Conservation (phyloP, 352 stramenopile genomes). For the Globisporangium alternatum region DNA sequence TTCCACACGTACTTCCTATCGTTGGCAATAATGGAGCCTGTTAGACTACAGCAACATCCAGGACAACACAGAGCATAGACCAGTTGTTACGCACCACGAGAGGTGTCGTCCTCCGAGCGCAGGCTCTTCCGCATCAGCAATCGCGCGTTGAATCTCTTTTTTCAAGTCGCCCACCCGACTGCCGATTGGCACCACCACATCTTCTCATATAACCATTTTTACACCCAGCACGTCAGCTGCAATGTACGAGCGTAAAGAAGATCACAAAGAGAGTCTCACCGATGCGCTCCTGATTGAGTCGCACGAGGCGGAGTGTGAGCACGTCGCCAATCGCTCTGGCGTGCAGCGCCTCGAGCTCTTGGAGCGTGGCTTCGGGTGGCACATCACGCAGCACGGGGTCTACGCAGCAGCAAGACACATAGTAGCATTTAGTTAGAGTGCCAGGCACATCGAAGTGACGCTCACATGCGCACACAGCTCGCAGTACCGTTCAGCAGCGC, state of each 20-base stretch:
- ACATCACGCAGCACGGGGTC: slow-evolving; percentile 21
- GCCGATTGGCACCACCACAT: slow-evolving; percentile 9
- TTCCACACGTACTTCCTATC: slow-evolving; percentile 23
- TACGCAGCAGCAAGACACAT: background rate
- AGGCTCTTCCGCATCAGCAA: background rate
- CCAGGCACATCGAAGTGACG: too few relatives aligned
- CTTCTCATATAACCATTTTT: background rate
- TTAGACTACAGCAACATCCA: background rate
- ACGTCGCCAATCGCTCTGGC: slow-evolving; percentile 15
- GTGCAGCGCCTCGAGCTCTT: slow-evolving; percentile 18
- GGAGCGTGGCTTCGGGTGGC: slow-evolving; percentile 1
- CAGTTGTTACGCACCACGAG: slow-evolving; percentile 13
- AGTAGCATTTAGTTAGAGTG: background rate
- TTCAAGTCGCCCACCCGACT: slow-evolving; percentile 16
- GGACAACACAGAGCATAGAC: background rate
- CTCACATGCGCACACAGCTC: background rate
- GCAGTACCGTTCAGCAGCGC: slow-evolving; percentile 15
- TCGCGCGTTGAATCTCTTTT: slow-evolving; percentile 8
- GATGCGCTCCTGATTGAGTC: slow-evolving; percentile 16
- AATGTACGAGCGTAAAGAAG: background rate
- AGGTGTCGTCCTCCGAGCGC: slow-evolving; percentile 8
- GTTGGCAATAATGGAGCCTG: background rate
- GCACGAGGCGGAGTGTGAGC: slow-evolving; percentile 17
- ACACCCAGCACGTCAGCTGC: background rate
- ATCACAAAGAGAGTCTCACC: slow-evolving; percentile 2